Conservation (phyloP, 2,329 filamentous ascomycete species). For the Amauroascus niger region DNA sequence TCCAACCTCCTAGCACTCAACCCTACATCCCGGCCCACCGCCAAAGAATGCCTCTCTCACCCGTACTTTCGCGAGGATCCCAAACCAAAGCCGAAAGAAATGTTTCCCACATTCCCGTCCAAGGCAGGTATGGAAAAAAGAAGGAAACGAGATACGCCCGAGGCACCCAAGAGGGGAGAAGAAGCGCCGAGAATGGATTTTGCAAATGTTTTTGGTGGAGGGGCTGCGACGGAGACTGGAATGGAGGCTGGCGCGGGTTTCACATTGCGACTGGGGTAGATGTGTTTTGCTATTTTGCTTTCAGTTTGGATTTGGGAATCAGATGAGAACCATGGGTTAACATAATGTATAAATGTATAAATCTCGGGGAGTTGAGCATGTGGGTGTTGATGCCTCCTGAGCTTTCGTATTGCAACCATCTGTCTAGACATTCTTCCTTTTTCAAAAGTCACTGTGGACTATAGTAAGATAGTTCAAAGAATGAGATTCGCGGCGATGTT, state of each 20-base stretch:
- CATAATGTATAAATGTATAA: too few species aligned
- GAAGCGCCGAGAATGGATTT: conserved; percentile 57
- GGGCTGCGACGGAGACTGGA: conserved; percentile 53
- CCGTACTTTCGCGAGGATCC: conserved; percentile 84
- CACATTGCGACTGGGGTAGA: conserved; percentile 49
- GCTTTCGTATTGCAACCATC: too few species aligned
- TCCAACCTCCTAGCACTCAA: conserved; percentile 63
- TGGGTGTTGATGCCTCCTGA: too few species aligned
- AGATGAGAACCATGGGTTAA: too few species aligned
- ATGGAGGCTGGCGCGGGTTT: conserved; percentile 51
- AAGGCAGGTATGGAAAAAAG: conserved; percentile 87
- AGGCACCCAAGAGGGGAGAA: conserved; percentile 71
- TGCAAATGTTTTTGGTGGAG: conserved; percentile 59
- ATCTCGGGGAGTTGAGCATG: too few species aligned
- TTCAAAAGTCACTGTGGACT: too few species aligned
- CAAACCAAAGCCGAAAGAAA: conserved; percentile 73
- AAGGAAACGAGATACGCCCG: conserved; percentile 61
- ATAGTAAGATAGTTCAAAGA: too few species aligned
- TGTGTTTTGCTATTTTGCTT: not conserved
- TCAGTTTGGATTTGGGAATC: too few species aligned
- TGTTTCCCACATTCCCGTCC: conserved; percentile 96
- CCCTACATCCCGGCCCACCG: conserved; percentile 59
- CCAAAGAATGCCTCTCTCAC: conserved; percentile 64
- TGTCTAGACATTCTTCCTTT: too few species aligned
- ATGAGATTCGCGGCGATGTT: too few species aligned